These are phyloP conservation scores for Leishmania lainsoni DNA, from an alignment of 208 protist species.

Conservation along the genomic window DNA sequence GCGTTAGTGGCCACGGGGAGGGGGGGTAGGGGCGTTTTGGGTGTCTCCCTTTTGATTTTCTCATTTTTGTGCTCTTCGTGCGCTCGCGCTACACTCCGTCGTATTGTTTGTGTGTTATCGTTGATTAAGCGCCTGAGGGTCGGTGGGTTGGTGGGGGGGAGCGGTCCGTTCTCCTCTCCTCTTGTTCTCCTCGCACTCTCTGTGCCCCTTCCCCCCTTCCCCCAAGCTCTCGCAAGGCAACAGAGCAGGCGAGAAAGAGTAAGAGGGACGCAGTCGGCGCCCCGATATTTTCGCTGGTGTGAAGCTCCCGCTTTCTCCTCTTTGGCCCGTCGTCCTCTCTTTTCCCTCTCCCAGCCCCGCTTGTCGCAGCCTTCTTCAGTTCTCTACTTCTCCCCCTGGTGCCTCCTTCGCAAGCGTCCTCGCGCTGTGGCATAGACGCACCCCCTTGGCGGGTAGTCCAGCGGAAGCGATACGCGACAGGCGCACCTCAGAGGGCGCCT, in stretches of 20 bases:
- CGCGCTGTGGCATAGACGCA: neutral
- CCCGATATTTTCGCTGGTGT: neutral
- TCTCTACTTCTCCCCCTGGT: neutral
- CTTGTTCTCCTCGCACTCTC: neutral
- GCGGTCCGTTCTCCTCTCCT: neutral
- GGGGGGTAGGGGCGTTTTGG: too few relatives aligned
- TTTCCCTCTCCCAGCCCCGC: neutral
- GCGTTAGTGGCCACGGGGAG: too few relatives aligned
- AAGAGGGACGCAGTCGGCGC: too few relatives aligned
- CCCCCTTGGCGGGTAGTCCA: neutral
- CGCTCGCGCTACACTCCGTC: slow-evolving; percentile 1
- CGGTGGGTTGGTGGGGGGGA: neutral
- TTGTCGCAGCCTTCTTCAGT: neutral
- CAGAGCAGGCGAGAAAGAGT: too few relatives aligned
- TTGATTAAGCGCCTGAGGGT: neutral
- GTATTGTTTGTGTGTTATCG: slow-evolving; percentile 10
- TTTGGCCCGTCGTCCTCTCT: neutral
- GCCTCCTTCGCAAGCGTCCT: neutral
- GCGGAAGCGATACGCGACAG: too few relatives aligned
- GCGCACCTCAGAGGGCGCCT: neutral
- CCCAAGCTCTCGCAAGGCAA: neutral
- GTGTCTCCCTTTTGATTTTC: slow-evolving; percentile 18
- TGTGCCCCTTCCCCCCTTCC: neutral
- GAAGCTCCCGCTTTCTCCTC: neutral
- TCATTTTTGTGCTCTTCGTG: slow-evolving; percentile 21